Evolutionary conservation across 192 early-diverging fungal species (phyloP), one percentile per base, ranked within the genome.

Genomic region (Podila minutissima): DNA sequence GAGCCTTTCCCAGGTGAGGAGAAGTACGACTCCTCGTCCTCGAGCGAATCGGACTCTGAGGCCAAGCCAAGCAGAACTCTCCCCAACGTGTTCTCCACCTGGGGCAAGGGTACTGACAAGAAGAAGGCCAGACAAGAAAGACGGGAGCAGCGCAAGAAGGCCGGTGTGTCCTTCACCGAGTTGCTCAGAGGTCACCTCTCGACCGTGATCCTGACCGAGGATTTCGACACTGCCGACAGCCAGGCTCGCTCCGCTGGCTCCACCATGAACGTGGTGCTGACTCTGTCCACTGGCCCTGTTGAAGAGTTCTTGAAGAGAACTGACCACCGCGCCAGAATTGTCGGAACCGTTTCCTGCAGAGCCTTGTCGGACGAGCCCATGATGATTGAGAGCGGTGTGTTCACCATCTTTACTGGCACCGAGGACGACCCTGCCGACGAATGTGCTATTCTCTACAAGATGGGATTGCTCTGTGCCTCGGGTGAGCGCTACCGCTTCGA

Each of bases 351-450:
- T 28, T 75, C 77, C 20, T 86, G 85, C 74, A 74, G 85, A 41
- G 85, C 85, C n/a, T 9, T 86, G 19, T 86, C 85, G 2, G 82
- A 78, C 8, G 69, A 86, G 65, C 85, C 85, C 55, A 76, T 86
- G 71, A 74, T 84, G 57, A 71, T 86, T 17, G 74, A 72, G 55
- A 59, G 26, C 12, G 85, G 85, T 17, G 71, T 73, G 4, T 86
- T 86, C 46, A 79, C 73, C n/a, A 37, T 86, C n/a, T 82, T 71
- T 26, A 75, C 72, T 8, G 66, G 76, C 6, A 48, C 53, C 2
- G 74, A 83, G 12, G 71, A 69, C 13, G 66, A 75, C 37, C 64
- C 66, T 48, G 84, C 82, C 5, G 84, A 85, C 33, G 71, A 72
- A 13, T 59, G 59, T 55, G 57, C 64, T 24, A 78, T 85, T 66